Evolutionary conservation across 2,329 filamentous ascomycete species (phyloP), one percentile per base, ranked within the genome.

Genomic region (Ceratocystis harringtonii): DNA sequence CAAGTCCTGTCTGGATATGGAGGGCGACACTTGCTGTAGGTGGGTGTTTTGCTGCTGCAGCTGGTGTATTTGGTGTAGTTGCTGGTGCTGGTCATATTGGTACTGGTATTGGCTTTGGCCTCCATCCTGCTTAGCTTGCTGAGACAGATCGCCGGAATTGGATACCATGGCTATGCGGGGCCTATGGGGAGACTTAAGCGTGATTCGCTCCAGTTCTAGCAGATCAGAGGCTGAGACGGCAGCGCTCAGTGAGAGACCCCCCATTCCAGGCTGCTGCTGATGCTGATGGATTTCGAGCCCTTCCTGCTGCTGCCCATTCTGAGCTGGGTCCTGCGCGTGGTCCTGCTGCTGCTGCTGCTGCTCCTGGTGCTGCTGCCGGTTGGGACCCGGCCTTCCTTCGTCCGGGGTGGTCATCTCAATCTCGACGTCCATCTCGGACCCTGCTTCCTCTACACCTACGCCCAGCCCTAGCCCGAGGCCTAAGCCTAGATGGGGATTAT

Each of bases 151-250:
- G 19, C 50, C 44, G 15, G 61, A 63, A 17, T 41, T 55, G 30
- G 52, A 61, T 41, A 15, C 52, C 19, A 48, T 25, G 10, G 55
- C 43, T 25, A 66, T 66, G 17, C 65, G 65, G 2, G 65, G 61
- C 17, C 55, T 36, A 17, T 57, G 65, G 17, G 65, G 65, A 12
- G 65, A 63, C 50, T 64, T 55, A 25, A 66, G 28, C 5, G 65
- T 60, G n/a, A 66, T 66, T 15, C 61, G 36, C 55, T 58, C 43
- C n/a, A 66, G 41, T 8, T 55, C 61, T 44, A 66, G 43, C 19
- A 66, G 30, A 25, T 66, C 65, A 61, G 61, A 60, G 43, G 61
- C 43, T 19, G 65, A 66, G 10, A 48, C 61, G 10, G 65, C 58
- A 8, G 36, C 22, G 22, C 41, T 32, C 52, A 30, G 41, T 7